Percentiles rank a stretch among this genome's conserved stretches.
Conservation (phyloP, 1,139 yeast species). For the Maudiozyma humilis region DNA sequence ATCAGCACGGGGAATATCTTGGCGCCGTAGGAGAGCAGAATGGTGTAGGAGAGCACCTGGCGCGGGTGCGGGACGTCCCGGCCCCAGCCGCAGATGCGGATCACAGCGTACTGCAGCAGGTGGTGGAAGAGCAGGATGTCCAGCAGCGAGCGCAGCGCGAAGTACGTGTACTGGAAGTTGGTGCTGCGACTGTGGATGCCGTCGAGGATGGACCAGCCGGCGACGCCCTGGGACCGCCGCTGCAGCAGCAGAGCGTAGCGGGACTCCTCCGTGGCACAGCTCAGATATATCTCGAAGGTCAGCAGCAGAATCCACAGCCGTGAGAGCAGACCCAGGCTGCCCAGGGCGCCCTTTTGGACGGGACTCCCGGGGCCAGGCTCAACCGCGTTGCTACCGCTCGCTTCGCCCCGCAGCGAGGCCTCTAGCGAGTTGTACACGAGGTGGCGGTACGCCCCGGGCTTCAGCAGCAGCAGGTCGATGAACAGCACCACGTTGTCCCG, state of each 20-base stretch:
- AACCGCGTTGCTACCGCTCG: too few species aligned
- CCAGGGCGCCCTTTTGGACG: not conserved
- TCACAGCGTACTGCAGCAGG: constrained; percentile 39
- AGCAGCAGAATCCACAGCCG: constrained; percentile 56
- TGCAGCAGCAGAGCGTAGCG: constrained; percentile 19
- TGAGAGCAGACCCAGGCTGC: constrained; percentile 11
- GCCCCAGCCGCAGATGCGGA: constrained; percentile 38
- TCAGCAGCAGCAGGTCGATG: constrained; percentile 71
- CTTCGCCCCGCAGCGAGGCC: too few species aligned
- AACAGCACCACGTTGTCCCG: constrained; percentile 77
- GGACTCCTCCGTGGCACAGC: constrained; percentile 87
- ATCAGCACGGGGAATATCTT: constrained; percentile 85
- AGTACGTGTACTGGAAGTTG: constrained; percentile 55
- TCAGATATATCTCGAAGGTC: constrained; percentile 82
- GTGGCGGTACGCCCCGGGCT: constrained; percentile 87
- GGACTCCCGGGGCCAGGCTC: not conserved
- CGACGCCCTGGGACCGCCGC: not conserved
- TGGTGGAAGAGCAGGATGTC: constrained; percentile 52
- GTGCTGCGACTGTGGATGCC: constrained; percentile 40
- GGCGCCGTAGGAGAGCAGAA: constrained; percentile 67
- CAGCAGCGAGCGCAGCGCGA: constrained; percentile 51
- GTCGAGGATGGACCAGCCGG: not conserved
- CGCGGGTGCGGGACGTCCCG: constrained; percentile 20
- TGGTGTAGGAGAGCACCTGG: constrained; percentile 48
- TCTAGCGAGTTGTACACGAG: constrained; percentile 68